phyloP scores from a whole-genome alignment of 345 rosid species.

The Jatropha curcas region DNA sequence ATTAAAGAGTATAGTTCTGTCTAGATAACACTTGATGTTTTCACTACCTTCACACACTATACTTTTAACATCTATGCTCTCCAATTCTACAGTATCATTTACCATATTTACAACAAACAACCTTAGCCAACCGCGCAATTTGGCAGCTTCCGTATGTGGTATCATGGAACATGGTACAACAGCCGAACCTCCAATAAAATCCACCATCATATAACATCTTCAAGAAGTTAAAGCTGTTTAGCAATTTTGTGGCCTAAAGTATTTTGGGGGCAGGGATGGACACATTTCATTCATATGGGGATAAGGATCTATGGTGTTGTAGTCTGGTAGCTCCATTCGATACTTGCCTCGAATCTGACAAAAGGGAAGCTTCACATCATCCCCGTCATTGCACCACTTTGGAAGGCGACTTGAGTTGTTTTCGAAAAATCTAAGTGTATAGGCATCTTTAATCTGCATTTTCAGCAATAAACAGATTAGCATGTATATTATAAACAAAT shows the following conservation, averaged over 20 bases:
- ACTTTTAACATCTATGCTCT: not conserved
- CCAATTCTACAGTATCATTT: constrained; percentile 9
- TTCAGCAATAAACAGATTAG: constrained; percentile 9
- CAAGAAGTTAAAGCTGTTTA: constrained; percentile 28
- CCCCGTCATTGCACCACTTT: constrained; percentile 87
- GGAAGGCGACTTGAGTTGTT: constrained; percentile 80
- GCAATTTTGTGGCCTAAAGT: constrained; percentile 65
- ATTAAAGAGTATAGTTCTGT: not conserved
- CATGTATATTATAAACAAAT: not conserved
- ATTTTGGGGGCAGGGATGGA: constrained; percentile 87
- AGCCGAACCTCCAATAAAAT: not conserved
- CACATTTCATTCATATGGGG: constrained; percentile 91
- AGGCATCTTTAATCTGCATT: constrained; percentile 86
- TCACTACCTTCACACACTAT: not conserved
- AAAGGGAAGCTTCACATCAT: constrained; percentile 71
- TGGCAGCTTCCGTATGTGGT: constrained; percentile 7
- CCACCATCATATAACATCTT: not conserved
- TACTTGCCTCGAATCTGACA: constrained; percentile 92
- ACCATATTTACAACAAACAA: constrained; percentile 25
- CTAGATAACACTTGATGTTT: not conserved
- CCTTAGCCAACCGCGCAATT: not conserved
- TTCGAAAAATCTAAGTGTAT: constrained; percentile 70
- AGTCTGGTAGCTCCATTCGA: constrained; percentile 92
- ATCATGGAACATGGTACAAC: not conserved
- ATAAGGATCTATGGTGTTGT: constrained; percentile 80